Evolutionary conservation across 1,139 yeast genomes (phyloP).

Genomic region (Geotrichum bryndzae): DNA sequence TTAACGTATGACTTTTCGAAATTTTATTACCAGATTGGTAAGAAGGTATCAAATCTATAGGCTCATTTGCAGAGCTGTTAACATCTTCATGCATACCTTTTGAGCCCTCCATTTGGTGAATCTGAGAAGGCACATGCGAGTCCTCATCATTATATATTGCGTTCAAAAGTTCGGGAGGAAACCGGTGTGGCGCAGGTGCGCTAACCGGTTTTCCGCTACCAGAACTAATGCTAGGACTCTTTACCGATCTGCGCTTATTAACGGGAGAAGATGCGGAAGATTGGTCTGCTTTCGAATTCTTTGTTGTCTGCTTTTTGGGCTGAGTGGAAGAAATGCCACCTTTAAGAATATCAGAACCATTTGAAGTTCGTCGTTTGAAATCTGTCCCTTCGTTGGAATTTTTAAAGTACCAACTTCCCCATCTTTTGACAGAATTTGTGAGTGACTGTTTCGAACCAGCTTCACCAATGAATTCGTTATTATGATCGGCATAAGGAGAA

Average conservation of each 20-base stretch:
- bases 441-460: constrained; percentile 11
- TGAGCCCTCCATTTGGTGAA: not conserved
- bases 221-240: not conserved
- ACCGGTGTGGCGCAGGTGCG: constrained; percentile 31
- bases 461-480: not conserved
- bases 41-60: not conserved
- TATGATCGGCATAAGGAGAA: not conserved
- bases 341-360: not conserved
- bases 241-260: not conserved
- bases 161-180: constrained; percentile 30
- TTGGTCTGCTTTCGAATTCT: not conserved
- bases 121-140: not conserved
- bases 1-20: not conserved
- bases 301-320: not conserved
- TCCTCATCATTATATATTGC: not conserved
- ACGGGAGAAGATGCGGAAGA: not conserved
- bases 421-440: constrained; percentile 29
- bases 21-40: not conserved
- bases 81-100: not conserved
- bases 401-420: constrained; percentile 32
- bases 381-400: constrained; percentile 14
- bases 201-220: constrained; percentile 13
- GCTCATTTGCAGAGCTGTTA: not conserved
- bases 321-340: not conserved
- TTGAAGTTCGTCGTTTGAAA: not conserved